Conservation (phyloP, 2,329 filamentous ascomycete genomes). For the Fusarium lateritium region DNA sequence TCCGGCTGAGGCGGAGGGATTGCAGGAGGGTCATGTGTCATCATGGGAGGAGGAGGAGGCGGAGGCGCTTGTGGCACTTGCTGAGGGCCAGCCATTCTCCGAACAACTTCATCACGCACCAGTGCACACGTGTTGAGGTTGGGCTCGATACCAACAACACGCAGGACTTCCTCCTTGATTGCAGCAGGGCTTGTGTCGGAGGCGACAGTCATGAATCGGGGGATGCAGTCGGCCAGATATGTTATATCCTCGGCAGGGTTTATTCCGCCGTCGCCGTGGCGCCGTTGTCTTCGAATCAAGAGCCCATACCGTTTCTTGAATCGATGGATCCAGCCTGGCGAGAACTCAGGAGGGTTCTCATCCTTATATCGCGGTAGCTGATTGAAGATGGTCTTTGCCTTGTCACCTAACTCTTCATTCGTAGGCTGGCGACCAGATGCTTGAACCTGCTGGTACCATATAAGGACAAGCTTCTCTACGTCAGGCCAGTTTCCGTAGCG, state of each 20-base stretch:
- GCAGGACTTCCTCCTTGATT: conserved; percentile 70
- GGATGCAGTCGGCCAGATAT: conserved; percentile 73
- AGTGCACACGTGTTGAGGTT: conserved; percentile 68
- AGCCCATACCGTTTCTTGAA: conserved; percentile 76
- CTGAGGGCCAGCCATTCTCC: conserved; percentile 51
- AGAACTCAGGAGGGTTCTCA: conserved; percentile 73
- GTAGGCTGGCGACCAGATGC: conserved; percentile 70
- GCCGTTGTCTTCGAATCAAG: conserved; percentile 69
- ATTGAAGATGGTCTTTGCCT: conserved; percentile 72
- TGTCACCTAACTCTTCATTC: conserved; percentile 74
- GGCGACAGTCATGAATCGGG: conserved; percentile 71
- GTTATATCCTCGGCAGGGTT: conserved; percentile 70
- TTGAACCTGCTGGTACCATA: conserved; percentile 69
- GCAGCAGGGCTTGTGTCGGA: conserved; percentile 72
- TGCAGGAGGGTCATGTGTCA: conserved; percentile 46
- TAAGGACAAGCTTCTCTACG: conserved; percentile 70
- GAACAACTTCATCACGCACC: conserved; percentile 71
- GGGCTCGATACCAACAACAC: conserved; percentile 69
- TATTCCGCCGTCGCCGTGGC: conserved; percentile 62
- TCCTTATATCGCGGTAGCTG: conserved; percentile 73
- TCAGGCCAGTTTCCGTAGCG: conserved; percentile 76
- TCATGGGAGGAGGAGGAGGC: conserved; percentile 45
- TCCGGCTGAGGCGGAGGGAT: conserved; percentile 52
- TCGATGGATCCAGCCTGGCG: conserved; percentile 74
- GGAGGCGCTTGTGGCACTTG: conserved; percentile 28